Percentiles rank a stretch among this genome's conserved stretches.
Conservation (phyloP, 805 yeast species). For the Suhomyces prunicola region DNA sequence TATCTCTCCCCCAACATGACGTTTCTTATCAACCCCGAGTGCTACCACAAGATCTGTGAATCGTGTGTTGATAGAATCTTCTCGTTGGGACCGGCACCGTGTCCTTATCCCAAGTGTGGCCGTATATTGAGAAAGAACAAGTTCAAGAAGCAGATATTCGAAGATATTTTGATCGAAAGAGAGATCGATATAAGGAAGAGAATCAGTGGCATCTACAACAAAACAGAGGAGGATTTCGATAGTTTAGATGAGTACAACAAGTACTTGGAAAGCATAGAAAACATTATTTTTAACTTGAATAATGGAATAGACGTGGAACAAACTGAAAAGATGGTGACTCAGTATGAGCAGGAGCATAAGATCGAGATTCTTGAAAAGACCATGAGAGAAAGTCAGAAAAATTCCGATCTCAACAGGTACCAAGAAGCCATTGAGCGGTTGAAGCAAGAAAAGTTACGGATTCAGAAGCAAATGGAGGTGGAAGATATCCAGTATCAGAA, state of each 20-base stretch:
- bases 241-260: slow-evolving; percentile 60
- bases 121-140: slow-evolving; percentile 81
- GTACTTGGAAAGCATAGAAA: slow-evolving; percentile 83
- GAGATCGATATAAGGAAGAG: slow-evolving; percentile 89
- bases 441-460: slow-evolving; percentile 61
- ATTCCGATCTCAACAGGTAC: slow-evolving; percentile 64
- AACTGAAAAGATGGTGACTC: slow-evolving; percentile 62
- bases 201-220: slow-evolving; percentile 74
- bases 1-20: slow-evolving; percentile 91
- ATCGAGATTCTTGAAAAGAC: slow-evolving; percentile 75
- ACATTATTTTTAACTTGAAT: slow-evolving; percentile 70
- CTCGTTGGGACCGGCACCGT: slow-evolving; percentile 92
- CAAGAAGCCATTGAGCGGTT: slow-evolving; percentile 53
- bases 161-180: slow-evolving; percentile 82
- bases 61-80: slow-evolving; percentile 95
- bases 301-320: slow-evolving; percentile 65
- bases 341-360: slow-evolving; percentile 71
- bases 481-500: slow-evolving; percentile 40
- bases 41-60: slow-evolving; percentile 97
- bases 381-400: slow-evolving; percentile 56
- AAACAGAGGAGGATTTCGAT: slow-evolving; percentile 69
- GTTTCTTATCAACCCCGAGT: slow-evolving; percentile 92
- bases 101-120: slow-evolving; percentile 91
- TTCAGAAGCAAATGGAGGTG: slow-evolving; percentile 58
- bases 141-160: slow-evolving; percentile 91